phyloP scores from a whole-genome alignment of 208 protist genomes.

The Porcisia hertigi region DNA sequence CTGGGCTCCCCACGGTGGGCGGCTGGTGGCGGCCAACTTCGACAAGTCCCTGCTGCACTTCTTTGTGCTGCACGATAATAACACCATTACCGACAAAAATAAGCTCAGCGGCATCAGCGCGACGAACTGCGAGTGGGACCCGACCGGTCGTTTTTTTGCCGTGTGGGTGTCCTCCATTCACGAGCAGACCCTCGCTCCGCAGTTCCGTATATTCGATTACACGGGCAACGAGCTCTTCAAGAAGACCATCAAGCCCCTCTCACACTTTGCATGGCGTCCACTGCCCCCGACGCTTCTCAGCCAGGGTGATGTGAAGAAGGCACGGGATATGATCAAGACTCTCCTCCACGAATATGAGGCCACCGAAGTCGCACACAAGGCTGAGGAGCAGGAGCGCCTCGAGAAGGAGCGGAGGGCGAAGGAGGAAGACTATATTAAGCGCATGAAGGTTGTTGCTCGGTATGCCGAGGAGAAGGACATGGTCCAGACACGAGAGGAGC shows the following conservation, averaged over 20 bases:
- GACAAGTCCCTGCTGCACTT: slow-evolving; percentile 88
- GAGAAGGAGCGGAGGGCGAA: slow-evolving; percentile 51
- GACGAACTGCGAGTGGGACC: slow-evolving; percentile 89
- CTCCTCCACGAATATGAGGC: slow-evolving; percentile 74
- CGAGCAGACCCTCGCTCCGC: slow-evolving; percentile 46
- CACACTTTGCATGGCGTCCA: slow-evolving; percentile 91
- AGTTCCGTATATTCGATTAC: slow-evolving; percentile 88
- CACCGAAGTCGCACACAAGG: slow-evolving; percentile 41
- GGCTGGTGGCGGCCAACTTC: slow-evolving; percentile 75
- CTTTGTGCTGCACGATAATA: slow-evolving; percentile 73
- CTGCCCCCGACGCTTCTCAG: slow-evolving; percentile 69
- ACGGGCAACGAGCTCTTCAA: slow-evolving; percentile 73
- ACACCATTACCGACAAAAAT: slow-evolving; percentile 62
- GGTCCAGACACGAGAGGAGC: slow-evolving; percentile 51
- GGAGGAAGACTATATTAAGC: slow-evolving; percentile 76
- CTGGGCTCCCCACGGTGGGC: slow-evolving; percentile 78
- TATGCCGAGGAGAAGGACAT: slow-evolving; percentile 55
- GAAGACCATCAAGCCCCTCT: slow-evolving; percentile 67
- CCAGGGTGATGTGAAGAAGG: slow-evolving; percentile 52
- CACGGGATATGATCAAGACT: slow-evolving; percentile 55
- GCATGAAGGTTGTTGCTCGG: slow-evolving; percentile 69
- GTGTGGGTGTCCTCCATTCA: slow-evolving; percentile 79
- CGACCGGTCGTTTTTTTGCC: slow-evolving; percentile 88
- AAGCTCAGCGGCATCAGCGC: slow-evolving; percentile 51
- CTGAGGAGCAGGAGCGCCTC: slow-evolving; percentile 39